These are phyloP conservation scores for Phytophthora brassicae DNA, from an alignment of 352 stramenopile genomes.

Conservation along the genomic window DNA sequence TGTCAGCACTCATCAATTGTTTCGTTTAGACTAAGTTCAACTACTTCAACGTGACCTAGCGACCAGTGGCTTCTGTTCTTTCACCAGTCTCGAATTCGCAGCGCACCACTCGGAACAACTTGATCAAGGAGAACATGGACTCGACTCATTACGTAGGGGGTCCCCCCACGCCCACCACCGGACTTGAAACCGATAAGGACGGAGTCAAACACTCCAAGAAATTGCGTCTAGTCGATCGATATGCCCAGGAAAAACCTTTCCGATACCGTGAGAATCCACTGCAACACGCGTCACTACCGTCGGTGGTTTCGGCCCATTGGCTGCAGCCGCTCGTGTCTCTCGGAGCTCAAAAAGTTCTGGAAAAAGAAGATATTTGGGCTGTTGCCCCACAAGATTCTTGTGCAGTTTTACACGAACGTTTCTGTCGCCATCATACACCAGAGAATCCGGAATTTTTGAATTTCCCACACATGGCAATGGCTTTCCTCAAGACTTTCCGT, in stretches of 20 bases:
- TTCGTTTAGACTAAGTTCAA: slow-evolving; percentile 11
- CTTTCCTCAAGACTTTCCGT: slow-evolving; percentile 31
- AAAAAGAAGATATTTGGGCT: slow-evolving; percentile 37
- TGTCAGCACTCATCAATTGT: slow-evolving; percentile 5
- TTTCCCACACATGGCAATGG: slow-evolving; percentile 21
- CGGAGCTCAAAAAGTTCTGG: slow-evolving; percentile 33
- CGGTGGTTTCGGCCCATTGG: slow-evolving; percentile 34
- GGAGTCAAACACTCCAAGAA: slow-evolving; percentile 13
- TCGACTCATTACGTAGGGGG: slow-evolving; percentile 12
- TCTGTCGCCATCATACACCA: slow-evolving; percentile 16
- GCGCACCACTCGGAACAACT: not conserved
- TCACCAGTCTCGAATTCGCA: slow-evolving; percentile 21
- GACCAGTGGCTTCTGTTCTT: not conserved
- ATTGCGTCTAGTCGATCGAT: slow-evolving; percentile 15
- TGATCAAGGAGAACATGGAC: slow-evolving; percentile 19
- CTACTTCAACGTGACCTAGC: slow-evolving; percentile 10
- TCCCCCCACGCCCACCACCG: slow-evolving; percentile 9
- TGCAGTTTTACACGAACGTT: slow-evolving; percentile 22
- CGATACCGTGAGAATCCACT: slow-evolving; percentile 37
- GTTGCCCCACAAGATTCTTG: slow-evolving; percentile 30
- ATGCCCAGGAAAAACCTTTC: slow-evolving; percentile 16
- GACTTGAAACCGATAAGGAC: not conserved
- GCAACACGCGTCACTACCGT: slow-evolving; percentile 30
- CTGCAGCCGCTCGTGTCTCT: slow-evolving; percentile 35
- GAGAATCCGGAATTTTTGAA: slow-evolving; percentile 2